phyloP scores from a whole-genome alignment of 2,329 filamentous ascomycete genomes.

The Phaeosphaeriaceae sp. region DNA sequence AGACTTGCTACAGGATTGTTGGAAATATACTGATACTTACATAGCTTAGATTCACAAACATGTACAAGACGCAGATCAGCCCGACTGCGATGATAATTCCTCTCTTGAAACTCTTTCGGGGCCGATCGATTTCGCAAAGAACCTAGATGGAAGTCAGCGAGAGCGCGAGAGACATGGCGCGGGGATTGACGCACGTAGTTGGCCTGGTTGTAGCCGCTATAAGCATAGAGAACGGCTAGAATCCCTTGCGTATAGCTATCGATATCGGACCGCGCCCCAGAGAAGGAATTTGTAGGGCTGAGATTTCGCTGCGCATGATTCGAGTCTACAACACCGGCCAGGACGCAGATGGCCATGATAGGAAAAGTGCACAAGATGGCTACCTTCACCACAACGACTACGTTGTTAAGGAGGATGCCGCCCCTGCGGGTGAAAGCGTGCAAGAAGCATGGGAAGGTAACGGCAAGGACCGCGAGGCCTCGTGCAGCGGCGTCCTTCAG shows the following conservation, averaged over 20 bases:
- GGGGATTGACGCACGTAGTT: slow-evolving; percentile 3
- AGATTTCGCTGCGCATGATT: slow-evolving; percentile 35
- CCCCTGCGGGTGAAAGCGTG: slow-evolving; percentile 58
- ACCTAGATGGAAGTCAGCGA: slow-evolving; percentile 5
- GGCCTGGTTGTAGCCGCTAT: slow-evolving; percentile 54
- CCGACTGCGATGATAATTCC: slow-evolving; percentile 14
- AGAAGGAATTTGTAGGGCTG: slow-evolving; percentile 28
- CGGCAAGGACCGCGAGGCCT: slow-evolving; percentile 57
- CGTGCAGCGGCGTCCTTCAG: slow-evolving; percentile 45
- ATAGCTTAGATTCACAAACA: slow-evolving; percentile 34
- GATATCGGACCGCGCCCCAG: slow-evolving; percentile 16
- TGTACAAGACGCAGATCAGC: slow-evolving; percentile 44
- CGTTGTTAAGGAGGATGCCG: slow-evolving; percentile 60
- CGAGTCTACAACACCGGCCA: slow-evolving; percentile 6
- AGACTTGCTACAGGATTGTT: neutral
- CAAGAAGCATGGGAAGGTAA: slow-evolving; percentile 56
- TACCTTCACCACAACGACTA: slow-evolving; percentile 60
- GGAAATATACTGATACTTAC: neutral
- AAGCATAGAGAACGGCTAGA: slow-evolving; percentile 53
- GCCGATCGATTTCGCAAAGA: slow-evolving; percentile 25
- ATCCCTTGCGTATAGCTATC: slow-evolving; percentile 35
- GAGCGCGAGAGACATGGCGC: neutral
- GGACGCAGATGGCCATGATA: slow-evolving; percentile 49
- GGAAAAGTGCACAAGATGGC: slow-evolving; percentile 50
- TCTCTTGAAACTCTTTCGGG: slow-evolving; percentile 18